Evolutionary conservation across 495 filamentous ascomycete species (phyloP).

Genomic region (Aspergillus coremiiformis): DNA sequence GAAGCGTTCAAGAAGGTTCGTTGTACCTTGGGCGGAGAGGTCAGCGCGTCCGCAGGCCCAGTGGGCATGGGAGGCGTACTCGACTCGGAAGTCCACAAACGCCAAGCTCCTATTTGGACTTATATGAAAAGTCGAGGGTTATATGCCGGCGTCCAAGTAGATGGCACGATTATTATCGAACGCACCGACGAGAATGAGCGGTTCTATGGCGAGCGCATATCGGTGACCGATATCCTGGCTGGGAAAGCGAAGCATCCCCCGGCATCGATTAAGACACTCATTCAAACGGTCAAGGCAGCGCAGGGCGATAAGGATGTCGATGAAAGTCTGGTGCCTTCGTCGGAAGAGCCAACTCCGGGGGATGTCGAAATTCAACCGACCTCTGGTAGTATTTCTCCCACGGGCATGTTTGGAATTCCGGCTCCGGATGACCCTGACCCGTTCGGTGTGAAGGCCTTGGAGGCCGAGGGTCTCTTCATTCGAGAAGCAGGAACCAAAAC

Average conservation of each 20-base stretch:
- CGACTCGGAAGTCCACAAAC: conserved; percentile 65
- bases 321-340: conserved; percentile 39
- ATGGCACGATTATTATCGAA: conserved; percentile 79
- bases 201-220: conserved; percentile 69
- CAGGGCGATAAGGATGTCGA: conserved; percentile 74
- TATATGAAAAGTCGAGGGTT: conserved; percentile 85
- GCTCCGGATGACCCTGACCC: conserved; percentile 71
- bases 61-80: conserved; percentile 66
- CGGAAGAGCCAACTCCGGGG: conserved; percentile 58
- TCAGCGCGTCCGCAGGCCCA: conserved; percentile 70
- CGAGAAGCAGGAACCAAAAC: conserved; percentile 69
- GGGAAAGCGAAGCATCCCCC: conserved; percentile 68
- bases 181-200: conserved; percentile 82
- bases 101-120: conserved; percentile 69
- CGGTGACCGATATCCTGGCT: conserved; percentile 72
- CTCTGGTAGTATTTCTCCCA: neutral
- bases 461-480: conserved; percentile 78
- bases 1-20: conserved; percentile 72
- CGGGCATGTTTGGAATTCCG: conserved; percentile 63
- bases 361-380: conserved; percentile 55
- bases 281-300: conserved; percentile 76
- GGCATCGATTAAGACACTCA: conserved; percentile 54
- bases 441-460: conserved; percentile 77
- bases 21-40: conserved; percentile 70
- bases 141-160: conserved; percentile 72